Evolutionary conservation across 768 basidiomycete species (phyloP).

Genomic region (Mrakia frigida): DNA sequence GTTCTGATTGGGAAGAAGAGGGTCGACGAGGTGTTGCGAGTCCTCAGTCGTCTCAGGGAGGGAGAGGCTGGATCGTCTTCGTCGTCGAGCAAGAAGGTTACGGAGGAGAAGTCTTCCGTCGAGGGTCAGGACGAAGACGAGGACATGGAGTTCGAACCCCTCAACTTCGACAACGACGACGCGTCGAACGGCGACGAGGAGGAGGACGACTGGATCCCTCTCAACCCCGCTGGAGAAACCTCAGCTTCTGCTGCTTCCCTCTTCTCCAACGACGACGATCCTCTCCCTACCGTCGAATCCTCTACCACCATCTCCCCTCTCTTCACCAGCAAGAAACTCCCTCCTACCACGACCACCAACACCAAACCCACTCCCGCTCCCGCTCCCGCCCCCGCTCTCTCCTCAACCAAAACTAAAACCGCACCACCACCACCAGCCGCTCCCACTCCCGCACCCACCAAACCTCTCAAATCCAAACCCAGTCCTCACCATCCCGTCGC

Average conservation of each 20-base stretch:
- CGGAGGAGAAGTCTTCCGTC: not conserved
- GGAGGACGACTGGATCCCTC: conserved; percentile 26
- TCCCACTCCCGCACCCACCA: not conserved
- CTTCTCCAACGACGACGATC: conserved; percentile 1
- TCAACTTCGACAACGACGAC: conserved; percentile 13
- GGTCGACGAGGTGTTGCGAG: conserved; percentile 8
- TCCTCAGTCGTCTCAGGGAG: not conserved
- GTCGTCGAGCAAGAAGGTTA: not conserved
- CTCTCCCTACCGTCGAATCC: not conserved
- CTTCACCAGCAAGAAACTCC: conserved; percentile 2
- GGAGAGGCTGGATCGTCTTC: not conserved
- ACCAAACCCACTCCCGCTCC: not conserved
- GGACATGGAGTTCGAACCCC: conserved; percentile 5
- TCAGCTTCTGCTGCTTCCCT: not conserved
- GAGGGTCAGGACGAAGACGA: conserved; percentile 14
- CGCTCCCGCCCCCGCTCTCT: not conserved
- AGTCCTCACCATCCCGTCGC: no score
- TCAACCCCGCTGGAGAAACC: not conserved
- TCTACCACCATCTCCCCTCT: conserved; percentile 4
- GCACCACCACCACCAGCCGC: not conserved
- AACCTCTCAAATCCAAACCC: not conserved
- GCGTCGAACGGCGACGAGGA: conserved; percentile 1
- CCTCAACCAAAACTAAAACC: not conserved
- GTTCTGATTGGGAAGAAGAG: conserved; percentile 19
- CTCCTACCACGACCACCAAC: not conserved